Evolutionary conservation across 371 early-diverging fungal species (phyloP), one percentile per base, ranked within the genome.

Genomic region (Rhizomucor miehei): DNA sequence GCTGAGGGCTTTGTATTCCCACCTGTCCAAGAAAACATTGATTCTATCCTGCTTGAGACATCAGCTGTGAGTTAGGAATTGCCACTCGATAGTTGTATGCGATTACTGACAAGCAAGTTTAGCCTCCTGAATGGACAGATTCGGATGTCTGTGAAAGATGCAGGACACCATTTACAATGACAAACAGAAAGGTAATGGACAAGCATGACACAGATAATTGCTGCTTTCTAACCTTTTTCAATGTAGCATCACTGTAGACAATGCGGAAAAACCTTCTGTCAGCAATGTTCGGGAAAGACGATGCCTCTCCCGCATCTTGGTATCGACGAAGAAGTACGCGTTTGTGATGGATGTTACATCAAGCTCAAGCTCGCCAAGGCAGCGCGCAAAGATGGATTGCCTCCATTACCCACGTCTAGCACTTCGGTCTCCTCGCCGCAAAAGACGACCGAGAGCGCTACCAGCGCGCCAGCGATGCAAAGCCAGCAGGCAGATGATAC

Each of bases 81-180:
- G 25, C 0, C 16, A 14, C 13, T 13, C 52, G 48, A 36, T 12
- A 48, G n/a, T 37, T 46, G 13, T 52, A 37, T 36, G 54, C 14
- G 19, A n/a, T 1, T 29, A 25, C 1, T 20, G 14, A 54, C 21
- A 19, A 6, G 2, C 14, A 23, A 23, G 21, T 8, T 13, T 24
- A 91, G 91, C 93, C 97, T 13, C 97, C 98, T 35, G 97, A 93
- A 63, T 98, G 98, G 97, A 86, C 91, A 11, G 97, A 97, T 64
- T 89, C 90, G 29, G 89, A 92, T 59, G 86, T 89, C 3, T 98
- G 98, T 72, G 91, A 89, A 76, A 84, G 98, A 39, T 98, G 98
- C 71, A 80, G 97, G 51, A 88, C 93, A 1, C 63, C 77, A 6
- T 98, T 98, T 63, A 95, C 97, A 3, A 73, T 93, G 17, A 92